Evolutionary conservation across 2,329 filamentous ascomycete species (phyloP), one percentile per base, ranked within the genome.

Genomic region (Paramyrothecium roridum): DNA sequence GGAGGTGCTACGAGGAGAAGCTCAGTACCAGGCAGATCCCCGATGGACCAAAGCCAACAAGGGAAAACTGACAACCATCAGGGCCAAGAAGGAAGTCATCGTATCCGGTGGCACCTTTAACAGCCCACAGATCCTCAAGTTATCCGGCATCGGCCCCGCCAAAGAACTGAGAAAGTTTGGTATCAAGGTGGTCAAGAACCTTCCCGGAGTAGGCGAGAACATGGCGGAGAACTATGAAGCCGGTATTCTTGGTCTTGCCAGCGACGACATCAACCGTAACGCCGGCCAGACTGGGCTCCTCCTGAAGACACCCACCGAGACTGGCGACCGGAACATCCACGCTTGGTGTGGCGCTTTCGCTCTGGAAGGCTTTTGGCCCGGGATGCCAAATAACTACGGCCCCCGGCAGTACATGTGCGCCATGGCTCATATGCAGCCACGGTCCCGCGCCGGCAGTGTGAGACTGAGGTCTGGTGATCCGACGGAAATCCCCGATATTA

Each of bases 391-490:
- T 13, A 19, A 6, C 4, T 6, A 43, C 16, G 7, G 37, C 16
- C n/a, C 7, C 37, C 37, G 13, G 6, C 13, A 16, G 37, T 8
- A 13, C 16, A 13, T n/a, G 37, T 8, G n/a, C 37, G 7, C n/a
- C 37, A n/a, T n/a, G n/a, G n/a, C 37, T 13, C 12, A 19, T 43
- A 23, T 23, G 22, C 84, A 87, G 63, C 78, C 84, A 0, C 79
- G 80, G 51, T 88, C 89, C 53, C 70, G 65, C 2, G 79, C 78
- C 10, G 87, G 88, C 16, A 80, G 77, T 1, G 86, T 90, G 3
- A 78, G 67, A 6, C 79, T 90, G 6, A 73, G 74, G 11, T 84
- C 81, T 0, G 69, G 77, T 0, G 80, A 89, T 64, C 86, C 87
- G 1, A 79, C 80, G 2, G 85, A 88, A 52, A 73, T 76, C 2